Evolutionary conservation across 2,329 filamentous ascomycete species (phyloP).

Genomic region (Colletotrichum sp.): DNA sequence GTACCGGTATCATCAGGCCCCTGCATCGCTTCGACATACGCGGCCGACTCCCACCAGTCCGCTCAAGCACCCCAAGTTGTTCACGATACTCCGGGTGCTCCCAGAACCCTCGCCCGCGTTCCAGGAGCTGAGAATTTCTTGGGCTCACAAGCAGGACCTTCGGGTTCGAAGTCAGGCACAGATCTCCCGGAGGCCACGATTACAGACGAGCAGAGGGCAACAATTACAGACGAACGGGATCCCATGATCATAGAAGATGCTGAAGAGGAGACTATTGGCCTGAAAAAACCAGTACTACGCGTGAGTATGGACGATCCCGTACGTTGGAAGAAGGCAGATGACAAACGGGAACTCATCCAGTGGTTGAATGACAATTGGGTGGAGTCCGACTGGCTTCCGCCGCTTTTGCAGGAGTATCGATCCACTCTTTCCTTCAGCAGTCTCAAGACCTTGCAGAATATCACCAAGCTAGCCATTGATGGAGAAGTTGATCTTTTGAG

Average conservation of each 20-base stretch:
- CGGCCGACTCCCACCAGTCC: not conserved
- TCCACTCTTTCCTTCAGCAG: not conserved
- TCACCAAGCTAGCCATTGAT: not conserved
- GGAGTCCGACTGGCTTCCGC: constrained; percentile 9
- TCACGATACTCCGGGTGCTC: not conserved
- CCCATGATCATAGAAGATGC: not conserved
- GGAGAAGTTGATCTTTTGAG: not conserved
- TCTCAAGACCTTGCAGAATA: not conserved
- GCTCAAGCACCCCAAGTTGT: not conserved
- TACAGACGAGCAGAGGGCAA: not conserved
- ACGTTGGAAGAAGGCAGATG: not conserved
- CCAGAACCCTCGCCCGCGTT: not conserved
- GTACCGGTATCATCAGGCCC: not conserved
- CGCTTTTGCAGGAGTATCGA: not conserved
- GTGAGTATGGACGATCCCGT: not conserved
- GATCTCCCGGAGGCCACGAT: not conserved
- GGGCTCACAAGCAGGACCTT: not conserved
- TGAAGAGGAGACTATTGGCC: not conserved
- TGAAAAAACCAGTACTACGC: not conserved
- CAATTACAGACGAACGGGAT: not conserved
- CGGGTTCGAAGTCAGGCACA: not conserved
- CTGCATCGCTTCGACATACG: not conserved
- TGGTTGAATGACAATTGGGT: constrained; percentile 2
- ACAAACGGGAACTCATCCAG: not conserved
- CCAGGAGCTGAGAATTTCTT: not conserved